Percentiles rank a stretch among this genome's conserved stretches.
Evolutionary conservation across 2,329 filamentous ascomycete species (phyloP).

Genomic region (Rugonectria rugulosa): DNA sequence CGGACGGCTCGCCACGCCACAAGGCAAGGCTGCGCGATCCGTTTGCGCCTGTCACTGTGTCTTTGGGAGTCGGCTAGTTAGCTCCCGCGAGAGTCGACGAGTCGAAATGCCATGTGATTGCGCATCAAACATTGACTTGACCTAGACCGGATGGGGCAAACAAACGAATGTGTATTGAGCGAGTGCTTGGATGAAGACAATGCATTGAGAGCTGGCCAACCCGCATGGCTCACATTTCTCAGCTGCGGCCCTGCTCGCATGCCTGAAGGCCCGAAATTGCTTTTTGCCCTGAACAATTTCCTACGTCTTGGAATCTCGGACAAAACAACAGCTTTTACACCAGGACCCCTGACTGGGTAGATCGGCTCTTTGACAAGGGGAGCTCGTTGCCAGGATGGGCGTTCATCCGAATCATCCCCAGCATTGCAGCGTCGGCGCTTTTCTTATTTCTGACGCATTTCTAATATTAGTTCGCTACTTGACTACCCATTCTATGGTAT

Average conservation of each 20-base stretch:
- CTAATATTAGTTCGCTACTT: neutral
- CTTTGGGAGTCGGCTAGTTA: neutral
- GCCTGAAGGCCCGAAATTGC: constrained; percentile 35
- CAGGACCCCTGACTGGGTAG: constrained; percentile 24
- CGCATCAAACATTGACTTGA: neutral
- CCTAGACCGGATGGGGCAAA: too few species aligned
- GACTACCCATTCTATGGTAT: too few species aligned
- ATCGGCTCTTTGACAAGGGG: neutral
- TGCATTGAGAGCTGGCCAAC: neutral
- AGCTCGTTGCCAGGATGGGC: constrained; percentile 2
- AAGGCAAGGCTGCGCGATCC: neutral
- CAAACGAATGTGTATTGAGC: neutral
- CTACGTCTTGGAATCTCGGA: constrained; percentile 26
- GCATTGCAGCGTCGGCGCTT: constrained; percentile 8
- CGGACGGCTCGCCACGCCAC: neutral
- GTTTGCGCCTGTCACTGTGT: neutral
- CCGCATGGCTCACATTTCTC: neutral
- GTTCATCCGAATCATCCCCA: constrained; percentile 1
- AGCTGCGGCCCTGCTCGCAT: constrained; percentile 4
- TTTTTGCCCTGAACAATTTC: constrained; percentile 32
- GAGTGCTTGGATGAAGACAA: neutral
- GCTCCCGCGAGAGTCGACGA: constrained; percentile 1
- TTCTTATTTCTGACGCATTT: neutral
- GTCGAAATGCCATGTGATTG: neutral
- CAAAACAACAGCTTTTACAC: constrained; percentile 4